Evolutionary conservation across 2,329 filamentous ascomycete species (phyloP).

Genomic region (Xylariaceae sp.): DNA sequence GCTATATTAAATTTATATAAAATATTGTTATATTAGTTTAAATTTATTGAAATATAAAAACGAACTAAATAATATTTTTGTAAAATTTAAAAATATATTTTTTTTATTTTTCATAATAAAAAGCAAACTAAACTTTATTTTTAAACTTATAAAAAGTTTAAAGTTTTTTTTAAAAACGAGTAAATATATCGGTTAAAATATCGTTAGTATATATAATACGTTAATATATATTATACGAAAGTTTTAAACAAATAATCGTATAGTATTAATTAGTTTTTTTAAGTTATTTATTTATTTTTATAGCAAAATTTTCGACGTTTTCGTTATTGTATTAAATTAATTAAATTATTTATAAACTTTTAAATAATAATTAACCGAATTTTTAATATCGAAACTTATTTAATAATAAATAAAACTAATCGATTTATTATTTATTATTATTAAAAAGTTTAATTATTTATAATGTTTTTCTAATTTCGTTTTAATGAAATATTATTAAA

Average conservation of each 20-base stretch:
- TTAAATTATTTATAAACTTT: not conserved
- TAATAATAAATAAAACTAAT: not conserved
- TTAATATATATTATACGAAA: not conserved
- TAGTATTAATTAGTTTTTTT: not conserved
- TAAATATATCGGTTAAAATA: not conserved
- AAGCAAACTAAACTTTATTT: not conserved
- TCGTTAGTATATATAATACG: not conserved
- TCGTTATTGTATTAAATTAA: not conserved
- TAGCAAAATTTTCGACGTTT: not conserved
- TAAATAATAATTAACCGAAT: not conserved
- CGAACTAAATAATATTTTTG: not conserved
- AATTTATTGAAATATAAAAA: not conserved
- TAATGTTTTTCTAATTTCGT: not conserved
- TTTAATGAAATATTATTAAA: not conserved
- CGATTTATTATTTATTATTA: not conserved
- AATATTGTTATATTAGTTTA: not conserved
- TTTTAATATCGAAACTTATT: not conserved
- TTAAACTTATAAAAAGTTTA: not conserved
- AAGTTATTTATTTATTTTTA: not conserved
- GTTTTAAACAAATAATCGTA: not conserved
- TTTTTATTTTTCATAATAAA: not conserved
- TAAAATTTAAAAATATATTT: not conserved
- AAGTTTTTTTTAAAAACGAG: not conserved
- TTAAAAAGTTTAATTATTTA: not conserved
- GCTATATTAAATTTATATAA: not conserved